Evolutionary conservation across 805 yeast genomes (phyloP), one percentile per base, ranked within the genome.

Genomic region (Naumovozyma castellii): DNA sequence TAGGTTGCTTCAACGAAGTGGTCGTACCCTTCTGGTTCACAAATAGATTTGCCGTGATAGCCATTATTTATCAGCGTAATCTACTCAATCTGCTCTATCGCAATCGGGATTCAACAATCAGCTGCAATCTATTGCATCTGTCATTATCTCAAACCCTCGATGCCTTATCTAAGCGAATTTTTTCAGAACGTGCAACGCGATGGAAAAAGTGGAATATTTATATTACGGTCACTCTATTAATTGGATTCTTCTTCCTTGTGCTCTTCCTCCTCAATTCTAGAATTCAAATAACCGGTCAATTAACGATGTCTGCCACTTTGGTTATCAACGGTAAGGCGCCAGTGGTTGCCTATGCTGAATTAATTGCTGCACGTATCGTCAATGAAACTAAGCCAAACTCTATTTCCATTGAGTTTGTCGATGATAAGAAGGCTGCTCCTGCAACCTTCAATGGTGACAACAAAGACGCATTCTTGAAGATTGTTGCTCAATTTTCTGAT

Each of bases 261-360:
- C 10, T 22, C 27, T 22, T 22, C 27, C 10, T 22, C 27, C 9
- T 22, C 27, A 22, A 6, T 22, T 22, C n/a, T n/a, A n/a, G n/a
- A n/a, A n/a, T n/a, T n/a, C n/a, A n/a, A n/a, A n/a, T n/a, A n/a
- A n/a, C n/a, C n/a, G n/a, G n/a, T n/a, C n/a, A n/a, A n/a, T n/a
- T n/a, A n/a, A n/a, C n/a, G 73, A 64, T 75, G 56, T 65, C 68
- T 31, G 41, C 48, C 43, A 55, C 61, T 36, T 68, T 88, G 45
- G 71, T 78, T 42, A 65, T 88, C 48, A 95, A 95, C 43, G 86
- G 84, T 41, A 88, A 86, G 69, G 94, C 95, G 4, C 84, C 84
- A 15, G 71, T 74, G 37, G 80, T 84, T 42, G 92, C 90, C 20
- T 90, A 85, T 59, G 74, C 84, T 4, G 76, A 78, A 14, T 65